Base-by-base conservation (phyloP, 225 moss, liverwort and hornwort genomes). In the Antitrichia curtipendula region DNA sequence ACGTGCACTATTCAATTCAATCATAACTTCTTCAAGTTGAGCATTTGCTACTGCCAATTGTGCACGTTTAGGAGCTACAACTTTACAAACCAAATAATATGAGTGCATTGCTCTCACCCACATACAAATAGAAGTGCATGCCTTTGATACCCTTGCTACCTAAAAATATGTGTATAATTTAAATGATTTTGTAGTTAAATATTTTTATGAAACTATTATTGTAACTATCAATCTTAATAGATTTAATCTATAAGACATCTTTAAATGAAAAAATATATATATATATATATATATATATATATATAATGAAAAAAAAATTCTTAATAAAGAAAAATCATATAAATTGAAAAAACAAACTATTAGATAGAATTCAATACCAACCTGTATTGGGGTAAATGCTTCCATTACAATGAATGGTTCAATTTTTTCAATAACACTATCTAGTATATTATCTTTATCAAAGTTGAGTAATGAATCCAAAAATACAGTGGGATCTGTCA, bases 21-120 rank as follows among this genome's bases (percentile, higher is more conserved):
- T 86, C 88, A 98, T 91, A 70, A 96, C 94, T 57, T 91, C 79
- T 38, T 91, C 94, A 31, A 98, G 88, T 59, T 96, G 95, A 29
- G 81, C 95, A 86, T 88, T 94, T 68, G 98, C 96, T 83, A 96
- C 96, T n/a, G 92, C 94, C 75, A 98, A 81, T 90, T 92, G 91
- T 31, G 91, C 96, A 41, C 96, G 94, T 83, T 98, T 98, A 21
- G 96, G 98, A 87, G 96, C 98, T 68, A 98, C 98, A 72, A 96
- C 94, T 41, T 96, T 95, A 66, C 95, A 96, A 41, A 98, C 98
- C 75, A 95, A 78, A 84, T 96, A 96, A 88, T 96, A 96, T 4
- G 98, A 96, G 84, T 98, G 96, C 98, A 98, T 98, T 56, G 98
- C 96, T 72, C 96, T 85, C 62, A 94, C 95, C 98, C 96, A 98